These are phyloP conservation scores for Stagonosporopsis rhizophila DNA, from an alignment of 2,329 filamentous ascomycete genomes.

Conservation along the genomic window DNA sequence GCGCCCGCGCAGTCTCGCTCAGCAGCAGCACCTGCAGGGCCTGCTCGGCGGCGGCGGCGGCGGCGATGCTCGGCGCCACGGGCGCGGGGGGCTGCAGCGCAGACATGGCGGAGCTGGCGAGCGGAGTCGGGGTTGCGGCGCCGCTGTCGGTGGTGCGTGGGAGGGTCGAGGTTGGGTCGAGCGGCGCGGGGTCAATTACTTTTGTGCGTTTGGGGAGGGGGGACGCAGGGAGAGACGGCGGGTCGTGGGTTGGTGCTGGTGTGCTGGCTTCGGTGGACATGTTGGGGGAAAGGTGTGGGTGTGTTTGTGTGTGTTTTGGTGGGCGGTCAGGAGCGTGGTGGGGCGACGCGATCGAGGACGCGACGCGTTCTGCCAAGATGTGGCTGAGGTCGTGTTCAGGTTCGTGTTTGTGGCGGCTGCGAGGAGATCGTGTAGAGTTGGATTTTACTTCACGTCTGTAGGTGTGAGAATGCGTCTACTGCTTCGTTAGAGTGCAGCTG, in stretches of 20 bases:
- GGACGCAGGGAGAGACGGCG: constrained; percentile 70
- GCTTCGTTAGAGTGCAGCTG: background rate
- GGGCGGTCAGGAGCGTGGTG: constrained; percentile 24
- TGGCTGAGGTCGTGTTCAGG: background rate
- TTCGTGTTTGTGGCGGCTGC: background rate
- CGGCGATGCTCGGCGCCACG: constrained; percentile 33
- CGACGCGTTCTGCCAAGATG: constrained; percentile 13
- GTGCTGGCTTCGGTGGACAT: constrained; percentile 32
- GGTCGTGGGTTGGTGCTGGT: constrained; percentile 43
- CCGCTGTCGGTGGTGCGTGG: constrained; percentile 42
- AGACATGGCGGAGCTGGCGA: constrained; percentile 27
- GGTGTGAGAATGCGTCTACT: too few relatives aligned
- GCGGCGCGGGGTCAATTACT: constrained; percentile 57
- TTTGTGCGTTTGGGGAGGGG: constrained; percentile 84
- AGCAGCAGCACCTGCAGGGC: constrained; percentile 91
- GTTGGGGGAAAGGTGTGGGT: constrained; percentile 5
- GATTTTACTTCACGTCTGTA: too few relatives aligned
- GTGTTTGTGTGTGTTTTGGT: too few relatives aligned
- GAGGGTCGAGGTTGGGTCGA: constrained; percentile 36
- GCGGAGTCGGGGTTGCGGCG: constrained; percentile 46
- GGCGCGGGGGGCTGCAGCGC: constrained; percentile 32
- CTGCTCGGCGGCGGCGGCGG: constrained; percentile 42
- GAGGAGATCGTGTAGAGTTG: too few relatives aligned
- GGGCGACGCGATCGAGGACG: constrained; percentile 3
- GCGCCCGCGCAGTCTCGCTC: constrained; percentile 76